Evolutionary conservation across 768 basidiomycete genomes (phyloP).

Genomic region (Suillus brevipes): DNA sequence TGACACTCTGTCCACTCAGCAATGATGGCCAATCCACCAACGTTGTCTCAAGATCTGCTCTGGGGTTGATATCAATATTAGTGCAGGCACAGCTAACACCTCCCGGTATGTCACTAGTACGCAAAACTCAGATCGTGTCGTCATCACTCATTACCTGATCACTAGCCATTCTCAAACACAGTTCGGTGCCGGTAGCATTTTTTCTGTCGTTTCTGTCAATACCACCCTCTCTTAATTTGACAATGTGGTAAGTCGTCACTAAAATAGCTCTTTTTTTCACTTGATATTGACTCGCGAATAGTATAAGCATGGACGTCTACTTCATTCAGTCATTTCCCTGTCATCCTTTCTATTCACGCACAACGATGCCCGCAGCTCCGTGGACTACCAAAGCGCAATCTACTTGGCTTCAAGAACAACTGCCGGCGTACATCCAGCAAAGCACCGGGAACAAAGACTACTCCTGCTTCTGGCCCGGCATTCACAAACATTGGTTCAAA

Average conservation of each 20-base stretch:
- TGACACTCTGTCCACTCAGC: no score
- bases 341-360: background rate
- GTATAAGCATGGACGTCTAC: background rate
- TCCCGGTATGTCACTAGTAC: no score
- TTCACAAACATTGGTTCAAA: conserved; percentile 3
- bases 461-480: background rate
- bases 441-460: background rate
- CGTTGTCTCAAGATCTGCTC: no score
- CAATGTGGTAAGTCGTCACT: background rate
- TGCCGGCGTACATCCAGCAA: background rate
- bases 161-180: no score
- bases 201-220: no score
- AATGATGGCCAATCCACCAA: no score
- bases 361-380: background rate
- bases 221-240: no score
- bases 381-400: background rate
- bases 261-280: background rate
- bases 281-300: background rate
- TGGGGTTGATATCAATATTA: no score
- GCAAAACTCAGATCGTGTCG: no score
- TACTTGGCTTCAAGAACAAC: background rate
- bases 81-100: no score
- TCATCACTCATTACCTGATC: no score
- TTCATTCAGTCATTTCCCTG: background rate
- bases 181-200: no score